These are phyloP conservation scores for Apophysomyces sp. DNA, from an alignment of 371 early-diverging fungal genomes.

Conservation along the genomic window DNA sequence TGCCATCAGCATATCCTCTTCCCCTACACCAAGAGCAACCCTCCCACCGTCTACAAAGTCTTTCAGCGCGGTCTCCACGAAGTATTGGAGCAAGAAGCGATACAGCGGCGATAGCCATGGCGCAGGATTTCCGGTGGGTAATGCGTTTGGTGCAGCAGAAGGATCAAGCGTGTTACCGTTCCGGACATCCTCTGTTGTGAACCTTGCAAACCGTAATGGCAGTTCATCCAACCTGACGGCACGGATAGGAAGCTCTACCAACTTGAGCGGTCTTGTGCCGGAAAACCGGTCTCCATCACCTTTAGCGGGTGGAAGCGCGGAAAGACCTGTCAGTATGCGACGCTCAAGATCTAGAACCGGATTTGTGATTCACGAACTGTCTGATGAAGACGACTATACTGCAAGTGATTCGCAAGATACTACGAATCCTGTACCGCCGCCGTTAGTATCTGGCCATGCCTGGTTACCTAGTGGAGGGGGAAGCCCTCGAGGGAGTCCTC, in stretches of 20 bases:
- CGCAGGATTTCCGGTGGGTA: conserved; percentile 7
- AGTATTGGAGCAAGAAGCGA: conserved; percentile 28
- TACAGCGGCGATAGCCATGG: conserved; percentile 33
- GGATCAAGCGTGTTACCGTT: conserved; percentile 12
- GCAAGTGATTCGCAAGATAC: background rate
- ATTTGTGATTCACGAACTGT: conserved; percentile 7
- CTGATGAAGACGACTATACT: conserved; percentile 8
- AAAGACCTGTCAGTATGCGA: background rate
- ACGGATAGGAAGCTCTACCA: background rate
- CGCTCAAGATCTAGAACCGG: conserved; percentile 5
- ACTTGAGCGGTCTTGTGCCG: background rate
- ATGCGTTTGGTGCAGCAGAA: conserved; percentile 1
- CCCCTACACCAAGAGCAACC: background rate
- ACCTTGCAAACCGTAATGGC: conserved; percentile 17
- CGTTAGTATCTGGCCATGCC: background rate
- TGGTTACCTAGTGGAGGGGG: background rate
- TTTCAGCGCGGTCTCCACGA: conserved; percentile 13
- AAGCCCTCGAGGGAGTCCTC: conserved; percentile 6
- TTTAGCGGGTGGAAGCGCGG: background rate
- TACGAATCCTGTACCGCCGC: background rate
- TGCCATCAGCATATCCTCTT: conserved; percentile 9
- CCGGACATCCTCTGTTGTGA: conserved; percentile 22
- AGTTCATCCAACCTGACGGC: background rate
- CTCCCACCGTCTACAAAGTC: conserved; percentile 18
- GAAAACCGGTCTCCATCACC: background rate